These are phyloP conservation scores for Ustilago nuda DNA, from an alignment of 1,284 basidiomycete genomes.

Conservation along the genomic window DNA sequence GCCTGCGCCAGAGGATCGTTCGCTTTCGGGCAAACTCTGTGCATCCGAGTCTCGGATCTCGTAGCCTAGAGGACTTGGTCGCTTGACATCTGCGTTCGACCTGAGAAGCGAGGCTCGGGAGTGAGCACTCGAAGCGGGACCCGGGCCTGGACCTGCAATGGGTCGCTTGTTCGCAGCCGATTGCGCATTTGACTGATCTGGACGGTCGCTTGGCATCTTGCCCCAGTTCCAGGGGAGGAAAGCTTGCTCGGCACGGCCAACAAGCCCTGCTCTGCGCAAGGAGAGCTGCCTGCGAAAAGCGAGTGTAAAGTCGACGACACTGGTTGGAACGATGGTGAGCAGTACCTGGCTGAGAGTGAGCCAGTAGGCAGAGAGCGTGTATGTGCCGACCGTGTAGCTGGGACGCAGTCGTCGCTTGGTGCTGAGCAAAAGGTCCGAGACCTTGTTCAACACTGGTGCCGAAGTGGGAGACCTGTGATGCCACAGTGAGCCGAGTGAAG, in stretches of 20 bases:
- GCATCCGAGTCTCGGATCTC: conserved; percentile 50
- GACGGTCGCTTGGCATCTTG: conserved; percentile 8
- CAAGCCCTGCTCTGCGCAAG: conserved; percentile 36
- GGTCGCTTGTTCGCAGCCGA: conserved; percentile 11
- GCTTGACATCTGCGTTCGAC: conserved; percentile 12
- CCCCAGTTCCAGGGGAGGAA: conserved; percentile 45
- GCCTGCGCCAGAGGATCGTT: conserved; percentile 41
- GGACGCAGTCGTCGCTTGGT: conserved; percentile 45
- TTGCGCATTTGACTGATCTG: conserved; percentile 7
- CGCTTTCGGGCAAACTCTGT: conserved; percentile 43
- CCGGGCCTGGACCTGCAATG: conserved; percentile 48
- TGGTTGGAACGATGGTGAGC: conserved; percentile 41
- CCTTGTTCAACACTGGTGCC: conserved; percentile 49
- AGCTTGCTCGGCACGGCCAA: conserved; percentile 50
- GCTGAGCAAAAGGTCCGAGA: conserved; percentile 46
- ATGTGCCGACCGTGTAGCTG: conserved; percentile 46
- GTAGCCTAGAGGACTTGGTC: conserved; percentile 25
- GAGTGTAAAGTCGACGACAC: conserved; percentile 44
- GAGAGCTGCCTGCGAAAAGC: conserved; percentile 44
- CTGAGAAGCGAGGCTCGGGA: conserved; percentile 42
- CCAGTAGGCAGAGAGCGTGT: conserved; percentile 41
- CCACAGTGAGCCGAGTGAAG: conserved; percentile 44
- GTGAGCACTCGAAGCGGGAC: conserved; percentile 51
- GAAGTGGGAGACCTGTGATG: conserved; percentile 50
- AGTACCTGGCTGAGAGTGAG: conserved; percentile 44